Conservation (phyloP, 2,329 filamentous ascomycete genomes). For the Trichoderma sp. region DNA sequence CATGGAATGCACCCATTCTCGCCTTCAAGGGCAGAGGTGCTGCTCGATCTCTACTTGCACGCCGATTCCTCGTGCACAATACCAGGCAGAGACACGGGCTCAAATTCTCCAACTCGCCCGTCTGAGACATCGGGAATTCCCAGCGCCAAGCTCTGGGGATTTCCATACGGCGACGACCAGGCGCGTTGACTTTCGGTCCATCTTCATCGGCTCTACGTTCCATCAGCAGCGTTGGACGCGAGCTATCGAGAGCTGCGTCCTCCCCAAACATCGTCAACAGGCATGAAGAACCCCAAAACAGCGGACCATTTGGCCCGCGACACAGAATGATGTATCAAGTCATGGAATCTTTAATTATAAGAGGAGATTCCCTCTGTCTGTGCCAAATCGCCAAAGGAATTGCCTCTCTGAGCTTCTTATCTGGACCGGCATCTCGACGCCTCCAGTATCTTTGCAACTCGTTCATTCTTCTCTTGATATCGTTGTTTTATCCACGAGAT, state of each 20-base stretch:
- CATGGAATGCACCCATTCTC: background rate
- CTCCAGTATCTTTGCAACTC: no score
- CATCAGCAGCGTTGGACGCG: background rate
- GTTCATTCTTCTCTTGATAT: background rate
- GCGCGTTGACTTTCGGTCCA: background rate
- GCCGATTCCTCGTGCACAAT: background rate
- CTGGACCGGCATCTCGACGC: background rate
- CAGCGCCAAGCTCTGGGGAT: background rate
- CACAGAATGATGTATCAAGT: background rate
- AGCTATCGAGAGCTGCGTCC: background rate
- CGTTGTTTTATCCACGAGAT: background rate
- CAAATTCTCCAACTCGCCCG: background rate
- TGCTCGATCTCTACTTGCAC: no score
- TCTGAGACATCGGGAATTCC: constrained; percentile 11
- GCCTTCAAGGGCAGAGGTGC: background rate
- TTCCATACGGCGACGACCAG: background rate
- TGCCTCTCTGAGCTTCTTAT: background rate
- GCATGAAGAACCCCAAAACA: background rate
- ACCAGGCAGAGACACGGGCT: background rate
- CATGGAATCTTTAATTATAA: background rate
- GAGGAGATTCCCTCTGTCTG: background rate
- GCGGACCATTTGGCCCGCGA: background rate
- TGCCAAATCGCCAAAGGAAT: background rate
- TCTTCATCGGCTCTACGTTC: background rate
- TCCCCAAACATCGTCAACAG: background rate